Evolutionary conservation across 371 early-diverging fungal genomes (phyloP).

Genomic region (Choanephora cucurbitarum): DNA sequence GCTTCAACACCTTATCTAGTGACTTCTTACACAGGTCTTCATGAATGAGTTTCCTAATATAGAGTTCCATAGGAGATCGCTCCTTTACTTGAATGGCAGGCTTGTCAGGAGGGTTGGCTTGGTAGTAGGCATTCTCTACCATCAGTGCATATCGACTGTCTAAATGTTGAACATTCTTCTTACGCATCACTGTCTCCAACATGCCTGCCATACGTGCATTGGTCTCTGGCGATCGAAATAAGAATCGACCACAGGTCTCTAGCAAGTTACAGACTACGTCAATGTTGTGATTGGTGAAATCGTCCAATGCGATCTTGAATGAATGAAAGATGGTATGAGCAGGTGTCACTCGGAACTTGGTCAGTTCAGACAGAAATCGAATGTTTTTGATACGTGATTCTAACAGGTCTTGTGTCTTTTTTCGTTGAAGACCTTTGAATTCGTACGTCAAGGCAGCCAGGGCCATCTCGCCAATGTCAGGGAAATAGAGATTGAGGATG

Average conservation of each 20-base stretch:
- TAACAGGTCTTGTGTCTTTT: slow-evolving; percentile 68
- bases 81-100: slow-evolving; percentile 62
- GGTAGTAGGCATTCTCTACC: slow-evolving; percentile 93
- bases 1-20: slow-evolving; percentile 68
- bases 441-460: slow-evolving; percentile 74
- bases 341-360: slow-evolving; percentile 89
- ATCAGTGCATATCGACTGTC: slow-evolving; percentile 84
- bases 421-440: slow-evolving; percentile 71
- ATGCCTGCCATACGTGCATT: slow-evolving; percentile 61
- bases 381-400: slow-evolving; percentile 85
- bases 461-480: slow-evolving; percentile 79
- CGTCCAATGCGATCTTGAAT: slow-evolving; percentile 82
- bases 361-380: slow-evolving; percentile 86
- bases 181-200: slow-evolving; percentile 88
- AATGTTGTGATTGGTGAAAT: slow-evolving; percentile 80
- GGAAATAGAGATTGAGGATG: slow-evolving; percentile 80
- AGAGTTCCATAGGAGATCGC: slow-evolving; percentile 79
- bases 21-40: slow-evolving; percentile 71
- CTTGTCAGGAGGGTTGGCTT: slow-evolving; percentile 84
- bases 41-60: slow-evolving; percentile 84
- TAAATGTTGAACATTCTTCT: slow-evolving; percentile 79
- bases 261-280: slow-evolving; percentile 84
- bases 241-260: slow-evolving; percentile 90
- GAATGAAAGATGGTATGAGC: slow-evolving; percentile 79
- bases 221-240: slow-evolving; percentile 79